Base-by-base conservation (phyloP, 148 eudicot genomes). In the Rhododendron henanense region DNA sequence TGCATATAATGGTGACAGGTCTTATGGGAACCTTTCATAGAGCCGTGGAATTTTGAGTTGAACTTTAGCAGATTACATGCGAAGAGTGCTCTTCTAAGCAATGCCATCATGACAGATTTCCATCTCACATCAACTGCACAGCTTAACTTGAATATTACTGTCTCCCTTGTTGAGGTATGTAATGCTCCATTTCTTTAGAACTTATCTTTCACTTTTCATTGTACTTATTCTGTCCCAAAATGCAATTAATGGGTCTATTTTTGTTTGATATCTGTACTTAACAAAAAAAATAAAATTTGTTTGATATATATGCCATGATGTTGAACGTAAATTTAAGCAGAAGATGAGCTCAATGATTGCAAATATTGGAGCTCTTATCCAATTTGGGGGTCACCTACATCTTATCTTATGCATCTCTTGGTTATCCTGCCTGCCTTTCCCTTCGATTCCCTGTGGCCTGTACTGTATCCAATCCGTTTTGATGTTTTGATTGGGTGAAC, bases 21-120 rank as follows among this genome's bases (percentile, higher is more conserved):
- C 82, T 86, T 92, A 87, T 97, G 99, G 99, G 99, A 97, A 91
- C 99, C 99, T 85, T 93, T 97, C 88, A 78, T 97, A 31, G 99
- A 97, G 85, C 95, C 98, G 81, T 97, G 99, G 96, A 88, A 90
- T 85, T 94, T 95, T 84, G 90, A 91, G 91, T 57, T 94, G 87
- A 88, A 50, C 86, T 79, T 94, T 86, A 85, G 48, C 39, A 89
- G 92, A 86, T 88, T 86, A 88, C 88, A 89, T 86, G 93, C 88
- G 45, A 90, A 90, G 81, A 91, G 91, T 91, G 95, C 89, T 87
- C 93, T 92, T n/a, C 90, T 93, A 67, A 89, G 88, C 83, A 84
- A 84, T 88, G 89, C 89, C 71, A 82, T 88, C 81, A 84, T 87
- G 85, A 91, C 94, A 35, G 91, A 92, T 75, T 87, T 94, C 86